Base-by-base conservation (phyloP, 2,329 filamentous ascomycete genomes). In the Aspergillus sojae region DNA sequence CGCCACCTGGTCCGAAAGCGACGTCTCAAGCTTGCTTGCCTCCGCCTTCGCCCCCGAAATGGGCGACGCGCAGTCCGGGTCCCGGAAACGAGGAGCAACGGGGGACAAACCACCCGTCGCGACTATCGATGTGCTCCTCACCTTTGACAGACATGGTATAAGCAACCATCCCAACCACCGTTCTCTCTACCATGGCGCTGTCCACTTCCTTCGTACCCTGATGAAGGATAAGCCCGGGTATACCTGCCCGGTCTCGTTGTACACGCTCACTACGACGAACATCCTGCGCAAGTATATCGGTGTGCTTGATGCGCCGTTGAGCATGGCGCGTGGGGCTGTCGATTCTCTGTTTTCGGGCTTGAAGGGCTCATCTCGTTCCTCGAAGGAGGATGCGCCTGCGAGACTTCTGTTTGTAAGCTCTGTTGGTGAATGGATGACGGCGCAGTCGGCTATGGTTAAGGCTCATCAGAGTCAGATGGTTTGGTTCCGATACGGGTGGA, bases 401-500 rank as follows among this genome's bases (percentile, higher is more conserved):
- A 80, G 85, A 1, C 77, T 97, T 58, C 75, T 97, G 41, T 93
- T 90, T 72, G 83, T 94, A 65, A 96, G 86, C 78, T 85, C 86
- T 10, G 82, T 93, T 19, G 75, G 79, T 5, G 84, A 85, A 61
- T 87, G 90, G 67, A 83, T 89, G 67, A 86, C 84, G 34, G 94
- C 92, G 9, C 90, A 94, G 81, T 85, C 82, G 60, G 94, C 95
- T 36, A 99, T 99, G 95, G 93, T 91, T 1, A 84, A 86, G 60
- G 94, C 92, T 32, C 95, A 99, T 81, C 84, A 88, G 80, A 97
- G 93, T 78, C 95, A 99, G 84, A 99, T 99, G 95, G 88, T 92
- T 43, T 99, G 95, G 95, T 99, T 98, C 75, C 88, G 95, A 9
- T 98, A 93, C 86, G 92, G 93, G 3, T 99, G 94, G 93, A 97